Evolutionary conservation across 2,329 filamentous ascomycete species (phyloP).

Genomic region (Ophioceras dolichostomum): DNA sequence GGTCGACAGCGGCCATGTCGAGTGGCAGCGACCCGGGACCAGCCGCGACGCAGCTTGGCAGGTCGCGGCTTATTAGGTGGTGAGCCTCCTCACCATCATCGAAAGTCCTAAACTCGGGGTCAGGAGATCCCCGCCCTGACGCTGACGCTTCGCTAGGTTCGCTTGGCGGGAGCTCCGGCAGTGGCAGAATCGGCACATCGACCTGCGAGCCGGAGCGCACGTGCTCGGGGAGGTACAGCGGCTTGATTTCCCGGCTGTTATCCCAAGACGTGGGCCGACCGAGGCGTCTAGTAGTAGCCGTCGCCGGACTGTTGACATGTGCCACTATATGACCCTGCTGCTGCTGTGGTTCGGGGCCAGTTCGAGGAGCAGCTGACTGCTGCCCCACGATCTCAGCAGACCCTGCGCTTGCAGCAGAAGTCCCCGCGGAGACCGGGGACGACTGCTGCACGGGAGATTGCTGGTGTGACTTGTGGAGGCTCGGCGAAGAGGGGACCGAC

Average conservation of each 20-base stretch:
- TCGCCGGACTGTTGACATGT: slow-evolving; percentile 16
- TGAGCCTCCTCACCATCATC: no score
- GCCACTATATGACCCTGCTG: slow-evolving; percentile 10
- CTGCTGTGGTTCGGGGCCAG: no score
- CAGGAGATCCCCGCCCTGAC: not conserved
- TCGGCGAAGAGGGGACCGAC: slow-evolving; percentile 29
- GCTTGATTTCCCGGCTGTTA: slow-evolving; percentile 59
- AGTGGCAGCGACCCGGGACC: slow-evolving; percentile 19
- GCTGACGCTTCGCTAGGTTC: slow-evolving; percentile 6
- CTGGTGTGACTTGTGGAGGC: slow-evolving; percentile 22
- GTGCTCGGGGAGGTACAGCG: slow-evolving; percentile 69
- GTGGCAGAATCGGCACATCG: slow-evolving; percentile 16
- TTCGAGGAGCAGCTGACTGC: no score
- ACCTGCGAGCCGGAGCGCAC: slow-evolving; percentile 20
- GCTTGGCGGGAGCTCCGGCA: slow-evolving; percentile 38
- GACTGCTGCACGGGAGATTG: slow-evolving; percentile 21
- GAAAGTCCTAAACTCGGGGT: not conserved
- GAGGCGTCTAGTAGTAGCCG: no score
- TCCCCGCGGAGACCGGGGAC: not conserved
- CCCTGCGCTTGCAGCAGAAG: no score
- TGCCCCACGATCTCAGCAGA: no score
- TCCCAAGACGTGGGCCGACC: slow-evolving; percentile 50
- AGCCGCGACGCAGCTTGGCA: not conserved
- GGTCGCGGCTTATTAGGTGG: no score
- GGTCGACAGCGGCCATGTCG: slow-evolving; percentile 23